Evolutionary conservation across 202 grass and related monocot species (phyloP), one percentile per base, ranked within the genome.

Genomic region (Tripidium arundinaceum): DNA sequence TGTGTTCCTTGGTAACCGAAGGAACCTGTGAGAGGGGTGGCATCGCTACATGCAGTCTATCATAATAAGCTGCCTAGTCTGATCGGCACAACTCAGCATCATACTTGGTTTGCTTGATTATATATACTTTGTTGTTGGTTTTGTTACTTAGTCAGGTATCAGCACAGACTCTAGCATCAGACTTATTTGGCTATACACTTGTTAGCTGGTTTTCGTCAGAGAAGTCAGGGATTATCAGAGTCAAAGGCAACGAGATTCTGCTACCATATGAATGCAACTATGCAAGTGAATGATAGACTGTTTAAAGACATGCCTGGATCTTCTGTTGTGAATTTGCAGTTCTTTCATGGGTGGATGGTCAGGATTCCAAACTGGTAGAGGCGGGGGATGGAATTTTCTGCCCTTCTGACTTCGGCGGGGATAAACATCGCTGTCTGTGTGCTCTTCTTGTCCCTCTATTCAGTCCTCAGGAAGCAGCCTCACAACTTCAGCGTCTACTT

Each of bases 391-490:
- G 92, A 98, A 76, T 86, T 98, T 61, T 91, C 88, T 28, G 88
- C 92, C 69, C 88, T 98, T 85, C 86, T 98, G 74, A 98, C 92
- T 66, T 98, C 92, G 16, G 96, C 92, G 47, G 96, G 96, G 79
- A 95, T 98, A 74, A 98, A 98, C 72, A 84, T 98, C 54, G 90
- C 69, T 28, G 61, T 98, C 36, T 98, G 90, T 36, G 28, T 64
- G 1, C 68, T 95, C 26, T 95, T 93, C 63, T 77, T 98, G 37
- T 83, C 84, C 15, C 90, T 98, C 78, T 98, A 98, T 47, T 98
- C 96, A 4, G 52, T 98, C 78, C 72, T 98, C 65, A 70, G 96
- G 83, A 98, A 98, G 65, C 96, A 98, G 64, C 96, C 90, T 28
- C 86, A 89, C 70, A 95, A 93, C 81, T 58, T 84, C 49, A 50